Percentiles rank a stretch among this genome's conserved stretches.
Evolutionary conservation across 352 stramenopile genomes (phyloP).

Genomic region (Peronospora tabacina): DNA sequence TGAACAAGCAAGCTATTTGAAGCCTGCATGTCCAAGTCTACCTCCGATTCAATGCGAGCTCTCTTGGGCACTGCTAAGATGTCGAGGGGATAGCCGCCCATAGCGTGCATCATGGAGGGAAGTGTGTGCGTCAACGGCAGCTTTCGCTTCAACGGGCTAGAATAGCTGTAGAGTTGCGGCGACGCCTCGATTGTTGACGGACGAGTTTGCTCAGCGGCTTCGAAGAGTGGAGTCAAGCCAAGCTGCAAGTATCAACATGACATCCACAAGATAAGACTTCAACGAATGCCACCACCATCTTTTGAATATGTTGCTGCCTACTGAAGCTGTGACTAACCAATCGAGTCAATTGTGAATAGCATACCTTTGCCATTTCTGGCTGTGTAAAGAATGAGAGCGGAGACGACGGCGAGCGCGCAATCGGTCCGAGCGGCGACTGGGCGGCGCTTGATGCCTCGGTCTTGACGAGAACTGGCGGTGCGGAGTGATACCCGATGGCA

Average conservation of each 20-base stretch:
- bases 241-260: constrained; percentile 33
- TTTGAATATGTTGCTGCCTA: constrained; percentile 9
- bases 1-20: constrained; percentile 27
- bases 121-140: constrained; percentile 17
- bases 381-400: constrained; percentile 39
- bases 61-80: constrained; percentile 27
- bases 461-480: constrained; percentile 15
- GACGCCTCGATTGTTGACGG: constrained; percentile 18
- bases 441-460: constrained; percentile 3
- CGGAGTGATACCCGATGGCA: constrained; percentile 11
- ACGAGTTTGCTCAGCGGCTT: constrained; percentile 49
- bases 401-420: constrained; percentile 34
- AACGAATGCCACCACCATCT: constrained; percentile 15
- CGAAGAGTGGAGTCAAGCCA: constrained; percentile 46
- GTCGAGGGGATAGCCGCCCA: constrained; percentile 30
- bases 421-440: constrained; percentile 9
- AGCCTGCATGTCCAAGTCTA: constrained; percentile 25
- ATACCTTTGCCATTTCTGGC: constrained; percentile 29
- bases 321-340: not conserved
- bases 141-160: constrained; percentile 25
- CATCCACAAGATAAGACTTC: constrained; percentile 19
- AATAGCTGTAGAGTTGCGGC: constrained; percentile 6
- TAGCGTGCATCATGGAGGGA: constrained; percentile 38
- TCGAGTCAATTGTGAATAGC: not conserved
- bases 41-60: constrained; percentile 28